A percentile compares a stretch with the other conserved stretches of the same genome.
phyloP scores from a whole-genome alignment of 2,329 filamentous ascomycete genomes.

The Penicillium frequentans region DNA sequence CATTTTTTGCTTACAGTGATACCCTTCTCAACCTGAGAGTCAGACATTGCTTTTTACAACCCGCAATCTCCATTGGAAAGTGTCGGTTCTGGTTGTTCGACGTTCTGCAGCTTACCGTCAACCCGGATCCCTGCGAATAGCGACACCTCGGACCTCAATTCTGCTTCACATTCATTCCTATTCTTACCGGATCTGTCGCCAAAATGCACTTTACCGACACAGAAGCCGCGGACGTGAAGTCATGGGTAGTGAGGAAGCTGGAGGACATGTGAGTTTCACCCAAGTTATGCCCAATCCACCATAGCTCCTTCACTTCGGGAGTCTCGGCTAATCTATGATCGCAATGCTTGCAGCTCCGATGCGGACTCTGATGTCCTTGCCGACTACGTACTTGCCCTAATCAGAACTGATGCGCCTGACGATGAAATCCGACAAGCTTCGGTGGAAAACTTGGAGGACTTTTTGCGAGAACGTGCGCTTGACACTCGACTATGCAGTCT shows the following conservation, averaged over 20 bases:
- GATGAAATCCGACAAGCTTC: slow-evolving; percentile 54
- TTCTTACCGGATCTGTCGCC: neutral
- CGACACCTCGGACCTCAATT: neutral
- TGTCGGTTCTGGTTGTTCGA: neutral
- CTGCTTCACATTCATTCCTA: neutral
- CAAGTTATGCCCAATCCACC: neutral
- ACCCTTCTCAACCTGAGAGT: neutral
- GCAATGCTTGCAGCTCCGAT: slow-evolving; percentile 51
- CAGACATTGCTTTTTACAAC: neutral
- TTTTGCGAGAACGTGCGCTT: slow-evolving; percentile 52
- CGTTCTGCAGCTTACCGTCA: slow-evolving; percentile 8
- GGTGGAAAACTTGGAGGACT: slow-evolving; percentile 58
- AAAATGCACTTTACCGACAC: slow-evolving; percentile 57
- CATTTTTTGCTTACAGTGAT: neutral
- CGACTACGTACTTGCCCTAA: slow-evolving; percentile 61
- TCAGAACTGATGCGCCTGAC: slow-evolving; percentile 56
- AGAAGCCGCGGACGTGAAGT: slow-evolving; percentile 55
- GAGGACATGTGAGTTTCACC: slow-evolving; percentile 53
- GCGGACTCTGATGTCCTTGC: slow-evolving; percentile 62
- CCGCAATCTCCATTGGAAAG: neutral
- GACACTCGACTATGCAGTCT: slow-evolving; percentile 10
- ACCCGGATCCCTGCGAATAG: slow-evolving; percentile 11
- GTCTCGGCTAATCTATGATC: slow-evolving; percentile 4
- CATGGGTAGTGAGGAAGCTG: slow-evolving; percentile 59
- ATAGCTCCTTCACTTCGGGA: neutral